These are phyloP conservation scores for Castanospermum australe DNA, from an alignment of 306 rosid genomes.

Conservation along the genomic window DNA sequence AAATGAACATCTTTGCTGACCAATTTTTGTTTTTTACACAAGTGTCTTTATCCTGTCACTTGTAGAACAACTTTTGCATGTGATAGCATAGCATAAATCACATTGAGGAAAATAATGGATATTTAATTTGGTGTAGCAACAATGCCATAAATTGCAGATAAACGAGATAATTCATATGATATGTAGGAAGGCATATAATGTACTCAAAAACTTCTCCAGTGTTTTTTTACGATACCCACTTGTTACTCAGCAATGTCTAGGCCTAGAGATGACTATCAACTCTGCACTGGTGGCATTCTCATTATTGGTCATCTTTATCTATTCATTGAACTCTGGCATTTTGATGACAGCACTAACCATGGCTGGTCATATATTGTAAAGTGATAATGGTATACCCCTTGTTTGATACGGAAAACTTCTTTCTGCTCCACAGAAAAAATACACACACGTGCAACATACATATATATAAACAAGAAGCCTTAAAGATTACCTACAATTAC, in stretches of 20 bases:
- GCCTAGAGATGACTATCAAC: not conserved
- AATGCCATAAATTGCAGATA: conserved; percentile 5
- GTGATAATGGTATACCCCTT: not conserved
- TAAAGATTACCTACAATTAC: not conserved
- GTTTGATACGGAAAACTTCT: not conserved
- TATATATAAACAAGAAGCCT: not conserved
- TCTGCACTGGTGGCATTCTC: not conserved
- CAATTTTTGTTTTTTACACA: not conserved
- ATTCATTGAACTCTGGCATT: not conserved
- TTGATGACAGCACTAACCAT: not conserved
- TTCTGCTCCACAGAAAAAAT: not conserved
- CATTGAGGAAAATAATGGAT: not conserved
- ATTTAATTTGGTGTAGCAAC: not conserved
- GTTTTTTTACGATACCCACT: not conserved
- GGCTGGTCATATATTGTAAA: not conserved
- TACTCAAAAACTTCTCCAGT: not conserved
- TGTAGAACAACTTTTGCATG: not conserved
- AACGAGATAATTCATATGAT: not conserved
- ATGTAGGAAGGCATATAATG: not conserved
- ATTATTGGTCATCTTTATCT: not conserved
- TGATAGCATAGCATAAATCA: not conserved
- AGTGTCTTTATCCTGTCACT: not conserved
- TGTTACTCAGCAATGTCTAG: not conserved
- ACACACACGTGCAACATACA: not conserved
- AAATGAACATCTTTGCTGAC: conserved; percentile 12